Base-by-base conservation (phyloP, 768 basidiomycete genomes). In the Phaeolepiota aurea region DNA sequence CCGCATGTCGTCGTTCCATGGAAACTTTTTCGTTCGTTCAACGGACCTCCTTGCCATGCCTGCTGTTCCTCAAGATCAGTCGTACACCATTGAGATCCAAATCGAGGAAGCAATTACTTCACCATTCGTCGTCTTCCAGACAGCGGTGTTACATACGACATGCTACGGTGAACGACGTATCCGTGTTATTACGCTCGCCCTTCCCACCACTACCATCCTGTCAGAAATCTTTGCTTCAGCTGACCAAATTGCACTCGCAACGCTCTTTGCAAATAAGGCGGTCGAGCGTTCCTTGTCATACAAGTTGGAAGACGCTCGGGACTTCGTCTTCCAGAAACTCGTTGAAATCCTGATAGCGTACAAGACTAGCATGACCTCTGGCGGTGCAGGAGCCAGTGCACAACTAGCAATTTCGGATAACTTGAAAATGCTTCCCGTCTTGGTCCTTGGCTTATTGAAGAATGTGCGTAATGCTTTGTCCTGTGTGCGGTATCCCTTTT, bases 21-120 rank as follows among this genome's bases (percentile, higher is more conserved):
- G 94, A 46, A 98, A 97, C 68, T 96, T 97, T 71, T 98, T 98
- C 56, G 90, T 96, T 42, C 83, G 94, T 39, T 96, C 92, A 16
- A 98, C 94, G 15, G 94, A 98, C 62, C 76, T 97, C 3, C 75
- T 97, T 23, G 90, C 94, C 2, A 87, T 97, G 75, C 92, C 94
- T 2, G 84, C 91, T 5, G 93, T 98, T n/a, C 91, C 94, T 12
- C 80, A 87, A 52, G 92, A 98, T 53, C 88, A 96, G 58, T 91
- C 87, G 13, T 98, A 98, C 58, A 84, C 85, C 9, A 93, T 98
- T 53, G 94, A 98, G 58, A 71, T 97, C 9, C 86, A 93, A 57
- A 88, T 98, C 47, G 94, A 98, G 58, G 94, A 98, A 58, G 85
- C 86, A 23, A 74, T 98, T 49, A 89, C 84, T 0, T 71, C 84